phyloP scores from a whole-genome alignment of 2,329 filamentous ascomycete species.

The Xylariomycetidae sp. region DNA sequence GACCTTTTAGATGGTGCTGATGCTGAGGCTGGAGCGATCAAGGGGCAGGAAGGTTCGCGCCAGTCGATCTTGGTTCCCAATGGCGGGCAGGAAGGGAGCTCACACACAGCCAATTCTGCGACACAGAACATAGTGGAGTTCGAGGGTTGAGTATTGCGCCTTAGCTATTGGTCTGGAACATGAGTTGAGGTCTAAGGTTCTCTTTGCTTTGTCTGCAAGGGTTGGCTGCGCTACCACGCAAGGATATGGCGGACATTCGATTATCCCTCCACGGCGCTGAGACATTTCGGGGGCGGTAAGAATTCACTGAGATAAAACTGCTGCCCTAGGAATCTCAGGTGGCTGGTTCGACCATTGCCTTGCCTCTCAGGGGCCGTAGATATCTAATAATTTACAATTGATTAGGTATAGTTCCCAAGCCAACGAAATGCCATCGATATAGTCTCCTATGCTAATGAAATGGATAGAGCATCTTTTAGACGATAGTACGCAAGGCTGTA shows the following conservation, averaged over 20 bases:
- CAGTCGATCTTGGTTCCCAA: slow-evolving; percentile 23
- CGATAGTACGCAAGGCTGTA: too few relatives aligned
- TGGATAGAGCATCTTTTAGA: too few relatives aligned
- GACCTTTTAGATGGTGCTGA: slow-evolving; percentile 72
- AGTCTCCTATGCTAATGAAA: too few relatives aligned
- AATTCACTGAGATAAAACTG: slow-evolving; percentile 12
- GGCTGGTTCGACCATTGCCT: slow-evolving; percentile 1
- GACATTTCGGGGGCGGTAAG: slow-evolving; percentile 15
- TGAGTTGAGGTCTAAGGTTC: slow-evolving; percentile 16
- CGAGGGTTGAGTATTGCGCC: slow-evolving; percentile 31
- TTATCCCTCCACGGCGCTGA: slow-evolving; percentile 10
- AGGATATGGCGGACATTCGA: slow-evolving; percentile 16
- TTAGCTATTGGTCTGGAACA: slow-evolving; percentile 22
- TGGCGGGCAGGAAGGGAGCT: slow-evolving; percentile 15
- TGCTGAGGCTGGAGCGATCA: slow-evolving; percentile 54
- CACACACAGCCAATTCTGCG: slow-evolving; percentile 20
- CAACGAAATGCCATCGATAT: background rate
- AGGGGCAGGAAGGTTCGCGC: slow-evolving; percentile 27
- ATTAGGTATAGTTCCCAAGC: background rate
- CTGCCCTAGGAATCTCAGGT: slow-evolving; percentile 5
- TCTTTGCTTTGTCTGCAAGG: slow-evolving; percentile 11
- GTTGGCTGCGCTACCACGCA: slow-evolving; percentile 12
- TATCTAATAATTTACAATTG: background rate
- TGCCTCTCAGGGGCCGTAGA: background rate
- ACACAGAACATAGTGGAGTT: slow-evolving; percentile 42